Evolutionary conservation across 2,329 filamentous ascomycete species (phyloP).

Genomic region (Ophiosphaerella herpotricha): DNA sequence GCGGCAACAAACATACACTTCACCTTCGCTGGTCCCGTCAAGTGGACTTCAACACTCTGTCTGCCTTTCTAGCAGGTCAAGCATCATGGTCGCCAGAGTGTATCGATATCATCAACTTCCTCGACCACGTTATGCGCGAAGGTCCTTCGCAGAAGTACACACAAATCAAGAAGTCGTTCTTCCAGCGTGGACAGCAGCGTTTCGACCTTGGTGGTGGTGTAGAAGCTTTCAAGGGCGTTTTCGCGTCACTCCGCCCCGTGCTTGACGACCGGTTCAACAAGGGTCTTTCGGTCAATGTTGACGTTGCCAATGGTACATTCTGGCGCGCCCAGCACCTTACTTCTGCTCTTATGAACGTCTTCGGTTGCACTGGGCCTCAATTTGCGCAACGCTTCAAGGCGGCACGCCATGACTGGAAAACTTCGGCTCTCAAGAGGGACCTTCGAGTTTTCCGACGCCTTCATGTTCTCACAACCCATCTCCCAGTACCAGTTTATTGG

Average conservation of each 20-base stretch:
- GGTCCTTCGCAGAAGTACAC: slow-evolving; percentile 70
- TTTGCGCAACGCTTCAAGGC: slow-evolving; percentile 17
- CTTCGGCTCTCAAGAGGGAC: slow-evolving; percentile 36
- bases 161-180: slow-evolving; percentile 82
- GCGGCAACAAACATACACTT: slow-evolving; percentile 61
- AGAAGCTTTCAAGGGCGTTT: slow-evolving; percentile 86
- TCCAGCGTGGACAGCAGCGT: slow-evolving; percentile 59
- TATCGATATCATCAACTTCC: slow-evolving; percentile 82
- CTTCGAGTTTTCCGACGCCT: slow-evolving; percentile 51
- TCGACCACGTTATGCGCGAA: slow-evolving; percentile 87
- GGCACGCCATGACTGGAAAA: slow-evolving; percentile 31
- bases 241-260: slow-evolving; percentile 79
- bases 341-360: slow-evolving; percentile 42
- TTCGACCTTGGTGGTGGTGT: slow-evolving; percentile 66
- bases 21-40: slow-evolving; percentile 67
- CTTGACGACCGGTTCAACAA: slow-evolving; percentile 57
- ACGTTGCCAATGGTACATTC: slow-evolving; percentile 90
- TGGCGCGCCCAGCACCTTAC: slow-evolving; percentile 59
- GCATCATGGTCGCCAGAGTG: slow-evolving; percentile 59
- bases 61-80: slow-evolving; percentile 66
- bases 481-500: slow-evolving; percentile 50
- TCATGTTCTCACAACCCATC: slow-evolving; percentile 48
- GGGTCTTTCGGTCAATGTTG: slow-evolving; percentile 80
- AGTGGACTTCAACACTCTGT: slow-evolving; percentile 70
- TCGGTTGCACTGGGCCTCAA: slow-evolving; percentile 30